phyloP scores from a whole-genome alignment of 2,329 filamentous ascomycete species.

The Fusarium sterilihyphosum region DNA sequence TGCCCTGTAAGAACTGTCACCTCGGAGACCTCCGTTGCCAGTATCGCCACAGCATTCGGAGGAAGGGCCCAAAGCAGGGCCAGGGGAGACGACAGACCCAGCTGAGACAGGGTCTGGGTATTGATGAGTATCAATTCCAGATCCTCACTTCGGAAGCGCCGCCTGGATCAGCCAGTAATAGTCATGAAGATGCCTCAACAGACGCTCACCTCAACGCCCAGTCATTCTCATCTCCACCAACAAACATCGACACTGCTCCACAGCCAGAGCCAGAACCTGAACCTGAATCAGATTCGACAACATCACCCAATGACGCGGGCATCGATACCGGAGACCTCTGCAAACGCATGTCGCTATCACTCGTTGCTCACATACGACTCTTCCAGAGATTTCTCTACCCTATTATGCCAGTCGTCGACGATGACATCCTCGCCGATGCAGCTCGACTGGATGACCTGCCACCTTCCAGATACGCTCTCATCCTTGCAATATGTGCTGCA shows the following conservation, averaged over 20 bases:
- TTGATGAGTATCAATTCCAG: constrained; percentile 26
- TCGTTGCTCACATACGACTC: constrained; percentile 43
- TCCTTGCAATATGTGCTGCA: constrained; percentile 44
- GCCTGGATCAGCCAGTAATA: background rate
- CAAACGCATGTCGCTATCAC: constrained; percentile 34
- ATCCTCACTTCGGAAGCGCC: constrained; percentile 31
- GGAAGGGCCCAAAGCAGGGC: constrained; percentile 45
- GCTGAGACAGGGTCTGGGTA: constrained; percentile 38
- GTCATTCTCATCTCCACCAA: background rate
- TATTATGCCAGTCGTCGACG: constrained; percentile 47
- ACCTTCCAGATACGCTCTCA: constrained; percentile 43
- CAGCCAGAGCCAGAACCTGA: background rate
- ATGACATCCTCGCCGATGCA: constrained; percentile 43
- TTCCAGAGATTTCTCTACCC: constrained; percentile 47
- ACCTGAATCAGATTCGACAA: background rate
- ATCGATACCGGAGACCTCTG: constrained; percentile 11
- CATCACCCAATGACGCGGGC: background rate
- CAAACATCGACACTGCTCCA: background rate
- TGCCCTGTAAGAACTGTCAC: constrained; percentile 45
- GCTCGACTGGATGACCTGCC: constrained; percentile 37
- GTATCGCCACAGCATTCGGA: constrained; percentile 45
- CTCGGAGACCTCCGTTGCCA: constrained; percentile 42
- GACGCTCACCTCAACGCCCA: background rate
- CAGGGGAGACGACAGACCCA: constrained; percentile 44
- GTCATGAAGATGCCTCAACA: background rate